Conservation (phyloP, 495 filamentous ascomycete species). For the Monascus purpureus region DNA sequence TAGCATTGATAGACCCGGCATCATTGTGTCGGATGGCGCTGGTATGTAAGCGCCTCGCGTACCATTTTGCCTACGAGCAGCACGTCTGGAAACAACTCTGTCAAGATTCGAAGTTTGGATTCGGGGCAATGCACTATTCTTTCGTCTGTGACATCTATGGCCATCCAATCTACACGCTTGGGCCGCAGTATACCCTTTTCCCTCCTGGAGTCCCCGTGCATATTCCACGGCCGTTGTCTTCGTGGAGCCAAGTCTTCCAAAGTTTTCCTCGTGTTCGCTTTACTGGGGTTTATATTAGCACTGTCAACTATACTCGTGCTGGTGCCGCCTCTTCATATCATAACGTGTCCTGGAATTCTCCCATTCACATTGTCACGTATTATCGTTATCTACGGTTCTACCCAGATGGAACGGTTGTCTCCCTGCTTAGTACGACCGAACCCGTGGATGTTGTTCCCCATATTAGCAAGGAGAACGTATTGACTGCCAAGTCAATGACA, state of each 20-base stretch:
- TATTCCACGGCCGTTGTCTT: conserved; percentile 23
- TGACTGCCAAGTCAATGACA: conserved; percentile 13
- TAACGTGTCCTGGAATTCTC: conserved; percentile 55
- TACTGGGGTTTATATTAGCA: conserved; percentile 89
- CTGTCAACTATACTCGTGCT: conserved; percentile 82
- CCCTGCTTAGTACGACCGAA: conserved; percentile 62
- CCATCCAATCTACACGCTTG: conserved; percentile 33
- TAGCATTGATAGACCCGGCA: conserved; percentile 64
- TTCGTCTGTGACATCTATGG: conserved; percentile 54
- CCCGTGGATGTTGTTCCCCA: conserved; percentile 73
- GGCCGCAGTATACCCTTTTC: conserved; percentile 26
- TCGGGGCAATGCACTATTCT: conserved; percentile 72
- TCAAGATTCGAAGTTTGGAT: conserved; percentile 54
- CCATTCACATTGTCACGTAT: conserved; percentile 93
- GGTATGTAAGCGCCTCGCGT: conserved; percentile 81
- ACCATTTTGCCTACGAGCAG: conserved; percentile 71
- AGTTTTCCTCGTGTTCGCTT: conserved; percentile 76
- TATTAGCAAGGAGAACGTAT: conserved; percentile 41
- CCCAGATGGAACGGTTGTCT: conserved; percentile 71
- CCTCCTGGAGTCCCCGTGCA: conserved; percentile 15
- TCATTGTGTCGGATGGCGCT: conserved; percentile 63
- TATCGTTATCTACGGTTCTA: conserved; percentile 95
- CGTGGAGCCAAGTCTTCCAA: conserved; percentile 56
- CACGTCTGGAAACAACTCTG: conserved; percentile 78
- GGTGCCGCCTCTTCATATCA: conserved; percentile 48